Evolutionary conservation across 768 basidiomycete genomes (phyloP).

Genomic region (Daedalea quercina): DNA sequence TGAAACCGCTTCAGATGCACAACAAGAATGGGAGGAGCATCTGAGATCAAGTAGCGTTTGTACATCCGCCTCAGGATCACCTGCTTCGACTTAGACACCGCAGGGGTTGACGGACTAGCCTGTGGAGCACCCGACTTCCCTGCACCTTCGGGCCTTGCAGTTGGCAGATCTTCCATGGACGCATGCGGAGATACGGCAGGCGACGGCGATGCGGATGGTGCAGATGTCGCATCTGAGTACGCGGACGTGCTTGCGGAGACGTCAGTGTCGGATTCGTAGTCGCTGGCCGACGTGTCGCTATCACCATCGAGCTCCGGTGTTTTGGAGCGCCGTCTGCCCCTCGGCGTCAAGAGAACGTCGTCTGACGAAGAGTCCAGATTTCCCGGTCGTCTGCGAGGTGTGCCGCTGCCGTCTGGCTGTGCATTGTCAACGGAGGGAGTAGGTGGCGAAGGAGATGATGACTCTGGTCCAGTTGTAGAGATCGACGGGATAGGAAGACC

Average conservation of each 20-base stretch:
- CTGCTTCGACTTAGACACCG: slow-evolving; percentile 41
- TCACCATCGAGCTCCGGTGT: slow-evolving; percentile 7
- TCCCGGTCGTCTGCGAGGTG: neutral
- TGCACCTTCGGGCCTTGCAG: neutral
- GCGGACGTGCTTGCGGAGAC: slow-evolving; percentile 20
- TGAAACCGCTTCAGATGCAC: slow-evolving; percentile 95
- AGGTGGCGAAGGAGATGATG: slow-evolving; percentile 19
- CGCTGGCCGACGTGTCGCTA: slow-evolving; percentile 18
- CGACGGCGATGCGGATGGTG: slow-evolving; percentile 17
- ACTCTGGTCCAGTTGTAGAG: slow-evolving; percentile 42
- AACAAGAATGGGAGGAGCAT: slow-evolving; percentile 81
- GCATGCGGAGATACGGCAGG: slow-evolving; percentile 22
- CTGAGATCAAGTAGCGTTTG: slow-evolving; percentile 90
- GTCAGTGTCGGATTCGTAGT: slow-evolving; percentile 19
- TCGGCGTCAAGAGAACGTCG: slow-evolving; percentile 25
- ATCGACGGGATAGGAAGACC: slow-evolving; percentile 48
- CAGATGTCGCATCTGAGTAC: slow-evolving; percentile 28
- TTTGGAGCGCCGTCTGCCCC: slow-evolving; percentile 10
- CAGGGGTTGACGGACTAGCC: neutral
- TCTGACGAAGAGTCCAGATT: slow-evolving; percentile 15
- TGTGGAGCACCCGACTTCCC: neutral
- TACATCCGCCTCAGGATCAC: slow-evolving; percentile 79
- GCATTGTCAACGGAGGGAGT: neutral
- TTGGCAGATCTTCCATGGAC: slow-evolving; percentile 21
- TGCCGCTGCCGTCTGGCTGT: neutral